These are phyloP conservation scores for Akebia trifoliata DNA, from an alignment of 164 flowering plant species.

Conservation along the genomic window DNA sequence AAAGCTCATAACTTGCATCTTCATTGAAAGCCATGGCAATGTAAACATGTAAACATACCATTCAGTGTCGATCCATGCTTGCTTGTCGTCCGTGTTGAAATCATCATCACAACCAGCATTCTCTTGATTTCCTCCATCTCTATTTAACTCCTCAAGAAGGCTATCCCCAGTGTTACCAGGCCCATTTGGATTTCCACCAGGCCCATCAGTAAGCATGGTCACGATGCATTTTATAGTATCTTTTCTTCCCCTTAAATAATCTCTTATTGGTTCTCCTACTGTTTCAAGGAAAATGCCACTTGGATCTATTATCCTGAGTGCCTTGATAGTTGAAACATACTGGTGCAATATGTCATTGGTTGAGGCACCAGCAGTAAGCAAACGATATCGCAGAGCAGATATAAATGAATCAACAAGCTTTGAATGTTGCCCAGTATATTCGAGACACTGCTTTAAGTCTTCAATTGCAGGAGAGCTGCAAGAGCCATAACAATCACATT, in stretches of 20 bases:
- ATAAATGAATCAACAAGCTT: slow-evolving; percentile 93
- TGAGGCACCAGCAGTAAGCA: slow-evolving; percentile 99
- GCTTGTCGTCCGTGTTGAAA: slow-evolving; percentile 66
- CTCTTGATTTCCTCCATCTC: slow-evolving; percentile 87
- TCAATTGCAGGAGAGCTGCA: slow-evolving; percentile 94
- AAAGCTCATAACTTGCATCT: neutral
- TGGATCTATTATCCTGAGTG: slow-evolving; percentile 89
- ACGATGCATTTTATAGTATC: slow-evolving; percentile 97
- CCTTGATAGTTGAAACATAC: slow-evolving; percentile 96
- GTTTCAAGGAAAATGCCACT: slow-evolving; percentile 96
- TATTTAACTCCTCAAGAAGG: slow-evolving; percentile 96
- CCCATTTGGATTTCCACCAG: slow-evolving; percentile 69
- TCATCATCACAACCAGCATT: slow-evolving; percentile 63
- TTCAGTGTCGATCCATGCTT: slow-evolving; percentile 75
- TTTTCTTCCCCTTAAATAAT: slow-evolving; percentile 84
- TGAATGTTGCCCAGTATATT: slow-evolving; percentile 93
- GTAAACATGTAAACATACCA: slow-evolving; percentile 38
- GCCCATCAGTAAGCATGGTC: slow-evolving; percentile 97
- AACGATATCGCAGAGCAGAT: slow-evolving; percentile 74
- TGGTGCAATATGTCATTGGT: slow-evolving; percentile 98
- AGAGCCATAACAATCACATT: slow-evolving; percentile 11
- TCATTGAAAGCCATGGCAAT: neutral
- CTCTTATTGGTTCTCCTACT: slow-evolving; percentile 95
- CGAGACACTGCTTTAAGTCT: slow-evolving; percentile 89
- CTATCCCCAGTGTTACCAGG: slow-evolving; percentile 82